Evolutionary conservation across 2,329 filamentous ascomycete genomes (phyloP).

Genomic region (Elsinoe australis): DNA sequence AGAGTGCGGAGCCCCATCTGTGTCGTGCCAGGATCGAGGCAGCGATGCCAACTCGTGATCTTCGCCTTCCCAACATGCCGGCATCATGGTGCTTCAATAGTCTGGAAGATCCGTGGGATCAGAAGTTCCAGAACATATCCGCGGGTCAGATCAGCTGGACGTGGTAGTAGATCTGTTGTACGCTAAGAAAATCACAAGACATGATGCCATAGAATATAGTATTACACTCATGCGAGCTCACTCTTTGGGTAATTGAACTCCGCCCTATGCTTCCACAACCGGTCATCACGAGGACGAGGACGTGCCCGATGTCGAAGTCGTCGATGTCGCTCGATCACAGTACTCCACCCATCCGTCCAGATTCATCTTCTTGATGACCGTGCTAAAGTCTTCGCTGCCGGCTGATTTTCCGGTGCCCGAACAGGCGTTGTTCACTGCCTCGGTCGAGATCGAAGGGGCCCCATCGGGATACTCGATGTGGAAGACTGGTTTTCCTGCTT

Average conservation of each 20-base stretch:
- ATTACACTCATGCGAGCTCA: not conserved
- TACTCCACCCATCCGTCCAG: slow-evolving; percentile 52
- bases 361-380: slow-evolving; percentile 57
- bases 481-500: slow-evolving; percentile 59
- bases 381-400: slow-evolving; percentile 50
- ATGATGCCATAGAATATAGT: slow-evolving; percentile 6
- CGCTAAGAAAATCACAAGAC: slow-evolving; percentile 3
- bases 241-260: not conserved
- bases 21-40: too few species aligned
- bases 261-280: slow-evolving; percentile 5
- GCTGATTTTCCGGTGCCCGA: slow-evolving; percentile 29
- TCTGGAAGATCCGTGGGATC: not conserved
- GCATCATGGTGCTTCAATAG: not conserved
- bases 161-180: too few species aligned
- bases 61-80: slow-evolving; percentile 2
- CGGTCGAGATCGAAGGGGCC: slow-evolving; percentile 9
- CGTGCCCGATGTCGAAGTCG: slow-evolving; percentile 11
- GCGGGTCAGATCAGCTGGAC: too few species aligned
- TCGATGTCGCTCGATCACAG: slow-evolving; percentile 17
- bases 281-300: slow-evolving; percentile 11
- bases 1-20: not conserved
- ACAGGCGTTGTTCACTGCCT: slow-evolving; percentile 32
- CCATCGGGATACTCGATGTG: slow-evolving; percentile 61
- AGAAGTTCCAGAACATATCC: slow-evolving; percentile 2
- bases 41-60: slow-evolving; percentile 1